phyloP scores from a whole-genome alignment of 176 grass and related monocot species.

The Eremochloa ophiuroides region DNA sequence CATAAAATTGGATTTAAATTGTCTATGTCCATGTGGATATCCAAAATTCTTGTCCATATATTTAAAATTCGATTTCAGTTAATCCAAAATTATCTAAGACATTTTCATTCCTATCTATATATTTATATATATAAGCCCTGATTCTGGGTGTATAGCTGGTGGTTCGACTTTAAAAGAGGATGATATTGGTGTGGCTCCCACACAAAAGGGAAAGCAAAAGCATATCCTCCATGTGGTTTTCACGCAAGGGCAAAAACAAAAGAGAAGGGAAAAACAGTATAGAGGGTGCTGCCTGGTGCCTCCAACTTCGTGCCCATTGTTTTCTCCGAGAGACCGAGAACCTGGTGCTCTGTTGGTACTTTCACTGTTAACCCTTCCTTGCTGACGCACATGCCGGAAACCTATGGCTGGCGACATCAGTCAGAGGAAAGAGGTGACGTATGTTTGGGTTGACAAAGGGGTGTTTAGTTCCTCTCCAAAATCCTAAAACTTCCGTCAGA shows the following conservation, averaged over 20 bases:
- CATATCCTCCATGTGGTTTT: not conserved
- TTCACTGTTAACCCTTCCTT: not conserved
- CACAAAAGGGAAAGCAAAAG: not conserved
- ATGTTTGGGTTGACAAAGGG: no score
- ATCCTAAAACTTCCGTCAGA: no score
- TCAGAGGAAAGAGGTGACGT: no score
- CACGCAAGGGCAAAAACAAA: not conserved
- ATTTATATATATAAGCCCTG: not conserved
- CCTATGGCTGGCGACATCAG: no score
- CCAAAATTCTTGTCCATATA: not conserved
- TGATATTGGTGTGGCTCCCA: not conserved
- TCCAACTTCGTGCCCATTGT: not conserved
- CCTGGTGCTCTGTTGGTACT: not conserved
- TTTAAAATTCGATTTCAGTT: not conserved
- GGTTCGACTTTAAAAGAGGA: not conserved
- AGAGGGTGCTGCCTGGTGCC: not conserved
- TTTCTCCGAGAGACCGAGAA: not conserved
- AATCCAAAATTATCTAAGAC: not conserved
- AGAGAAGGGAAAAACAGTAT: not conserved
- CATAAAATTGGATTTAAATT: not conserved
- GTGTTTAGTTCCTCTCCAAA: no score
- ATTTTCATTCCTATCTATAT: not conserved
- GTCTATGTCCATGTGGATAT: not conserved
- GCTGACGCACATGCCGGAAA: not conserved
- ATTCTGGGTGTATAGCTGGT: not conserved